A percentile compares a stretch with the other conserved stretches of the same genome.
phyloP scores from a whole-genome alignment of 768 basidiomycete genomes.

The Phanerochaete carnosa region DNA sequence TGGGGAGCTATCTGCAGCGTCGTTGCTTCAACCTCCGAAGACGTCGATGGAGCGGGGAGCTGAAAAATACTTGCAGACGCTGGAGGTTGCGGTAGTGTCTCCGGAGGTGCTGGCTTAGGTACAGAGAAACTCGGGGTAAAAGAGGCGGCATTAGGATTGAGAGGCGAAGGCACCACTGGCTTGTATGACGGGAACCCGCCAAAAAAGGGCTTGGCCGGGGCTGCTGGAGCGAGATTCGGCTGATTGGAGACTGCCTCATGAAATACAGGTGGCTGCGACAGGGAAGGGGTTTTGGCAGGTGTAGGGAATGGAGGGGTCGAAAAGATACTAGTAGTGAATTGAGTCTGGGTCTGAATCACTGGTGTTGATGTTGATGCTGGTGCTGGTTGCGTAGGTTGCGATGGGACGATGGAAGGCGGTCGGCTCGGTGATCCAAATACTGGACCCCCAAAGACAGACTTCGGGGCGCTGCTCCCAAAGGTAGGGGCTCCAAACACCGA shows the following conservation, averaged over 20 bases:
- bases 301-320: not conserved
- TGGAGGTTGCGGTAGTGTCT: not conserved
- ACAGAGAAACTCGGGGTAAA: constrained; percentile 11
- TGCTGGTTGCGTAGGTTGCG: not conserved
- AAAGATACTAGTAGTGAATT: not conserved
- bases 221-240: not conserved
- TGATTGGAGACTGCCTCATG: not conserved
- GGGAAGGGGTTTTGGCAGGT: not conserved
- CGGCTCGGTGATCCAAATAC: not conserved
- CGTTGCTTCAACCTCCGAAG: not conserved
- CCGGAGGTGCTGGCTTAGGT: not conserved
- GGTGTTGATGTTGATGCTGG: not conserved
- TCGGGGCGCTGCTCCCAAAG: constrained; percentile 10
- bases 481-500: constrained; percentile 18
- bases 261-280: not conserved
- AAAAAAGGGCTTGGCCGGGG: not conserved
- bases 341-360: not conserved
- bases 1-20: not conserved
- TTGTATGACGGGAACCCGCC: not conserved
- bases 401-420: not conserved
- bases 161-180: not conserved
- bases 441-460: constrained; percentile 8
- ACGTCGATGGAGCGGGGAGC: not conserved
- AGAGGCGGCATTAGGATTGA: constrained; percentile 15
- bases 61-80: not conserved